Evolutionary conservation across 2,329 filamentous ascomycete genomes (phyloP).

Genomic region (Orbilia blumenaviensis): DNA sequence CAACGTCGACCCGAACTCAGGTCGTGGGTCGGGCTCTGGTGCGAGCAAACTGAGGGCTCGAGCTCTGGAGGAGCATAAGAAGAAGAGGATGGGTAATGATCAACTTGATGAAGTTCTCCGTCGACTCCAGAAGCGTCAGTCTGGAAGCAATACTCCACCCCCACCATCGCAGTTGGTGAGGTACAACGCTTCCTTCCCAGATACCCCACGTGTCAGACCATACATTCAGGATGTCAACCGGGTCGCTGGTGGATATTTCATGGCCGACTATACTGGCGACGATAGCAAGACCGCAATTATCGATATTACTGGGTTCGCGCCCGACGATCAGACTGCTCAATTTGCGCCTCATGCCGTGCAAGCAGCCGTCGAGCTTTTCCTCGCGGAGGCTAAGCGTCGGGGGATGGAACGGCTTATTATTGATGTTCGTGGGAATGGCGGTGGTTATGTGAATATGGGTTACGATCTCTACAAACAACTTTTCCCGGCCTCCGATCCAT

Average conservation of each 20-base stretch:
- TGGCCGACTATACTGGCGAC: slow-evolving; percentile 37
- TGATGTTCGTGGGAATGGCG: slow-evolving; percentile 71
- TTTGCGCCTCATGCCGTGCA: slow-evolving; percentile 43
- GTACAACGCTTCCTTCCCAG: slow-evolving; percentile 30
- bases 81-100: slow-evolving; percentile 7
- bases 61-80: slow-evolving; percentile 22
- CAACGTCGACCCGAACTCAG: slow-evolving; percentile 14
- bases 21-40: neutral
- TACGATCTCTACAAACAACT: slow-evolving; percentile 67
- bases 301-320: slow-evolving; percentile 47
- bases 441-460: slow-evolving; percentile 66
- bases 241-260: slow-evolving; percentile 47
- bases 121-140: slow-evolving; percentile 31
- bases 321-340: slow-evolving; percentile 23
- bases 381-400: slow-evolving; percentile 64
- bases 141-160: slow-evolving; percentile 17
- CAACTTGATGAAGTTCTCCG: slow-evolving; percentile 3
- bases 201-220: slow-evolving; percentile 36
- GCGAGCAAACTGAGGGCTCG: slow-evolving; percentile 6
- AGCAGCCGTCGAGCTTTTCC: slow-evolving; percentile 46
- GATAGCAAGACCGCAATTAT: slow-evolving; percentile 35
- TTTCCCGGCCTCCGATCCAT: slow-evolving; percentile 64
- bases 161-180: slow-evolving; percentile 11
- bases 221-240: slow-evolving; percentile 48
- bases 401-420: slow-evolving; percentile 67